Percentiles rank a stretch among this genome's conserved stretches.
phyloP scores from a whole-genome alignment of 1,284 basidiomycete genomes.

The Kalmanozyma brasiliensis region DNA sequence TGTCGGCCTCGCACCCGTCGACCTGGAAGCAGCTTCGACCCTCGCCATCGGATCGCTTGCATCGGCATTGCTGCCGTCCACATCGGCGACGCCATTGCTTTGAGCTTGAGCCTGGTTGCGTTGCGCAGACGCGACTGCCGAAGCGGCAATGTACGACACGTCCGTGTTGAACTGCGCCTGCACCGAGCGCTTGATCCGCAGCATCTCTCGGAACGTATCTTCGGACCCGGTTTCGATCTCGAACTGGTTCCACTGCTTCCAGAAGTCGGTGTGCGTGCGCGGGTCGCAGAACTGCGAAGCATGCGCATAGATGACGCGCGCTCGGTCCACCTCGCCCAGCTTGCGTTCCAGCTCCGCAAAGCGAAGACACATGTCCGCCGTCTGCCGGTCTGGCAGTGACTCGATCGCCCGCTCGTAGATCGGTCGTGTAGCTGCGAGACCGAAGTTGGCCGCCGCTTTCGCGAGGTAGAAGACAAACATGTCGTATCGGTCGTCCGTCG shows the following conservation, averaged over 20 bases:
- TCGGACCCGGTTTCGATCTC: constrained; percentile 96
- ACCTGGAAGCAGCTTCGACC: constrained; percentile 61
- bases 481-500: constrained; percentile 92
- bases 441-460: constrained; percentile 91
- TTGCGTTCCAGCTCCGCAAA: constrained; percentile 97
- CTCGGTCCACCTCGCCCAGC: constrained; percentile 97
- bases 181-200: constrained; percentile 96
- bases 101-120: constrained; percentile 27
- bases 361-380: constrained; percentile 95
- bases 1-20: constrained; percentile 15
- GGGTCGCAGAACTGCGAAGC: constrained; percentile 99
- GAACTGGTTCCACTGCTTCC: constrained; percentile 95
- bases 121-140: constrained; percentile 44
- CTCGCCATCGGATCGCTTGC: constrained; percentile 73
- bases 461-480: constrained; percentile 98
- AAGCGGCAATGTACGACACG: constrained; percentile 71
- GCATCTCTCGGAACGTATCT: constrained; percentile 98
- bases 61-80: constrained; percentile 63
- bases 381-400: constrained; percentile 88
- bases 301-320: constrained; percentile 94
- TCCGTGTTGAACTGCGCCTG: constrained; percentile 99
- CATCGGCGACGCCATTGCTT: constrained; percentile 65
- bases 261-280: constrained; percentile 83
- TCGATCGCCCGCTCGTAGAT: constrained; percentile 98
- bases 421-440: constrained; percentile 91